Evolutionary conservation across 768 basidiomycete species (phyloP).

Genomic region (Agrocybe pediades): DNA sequence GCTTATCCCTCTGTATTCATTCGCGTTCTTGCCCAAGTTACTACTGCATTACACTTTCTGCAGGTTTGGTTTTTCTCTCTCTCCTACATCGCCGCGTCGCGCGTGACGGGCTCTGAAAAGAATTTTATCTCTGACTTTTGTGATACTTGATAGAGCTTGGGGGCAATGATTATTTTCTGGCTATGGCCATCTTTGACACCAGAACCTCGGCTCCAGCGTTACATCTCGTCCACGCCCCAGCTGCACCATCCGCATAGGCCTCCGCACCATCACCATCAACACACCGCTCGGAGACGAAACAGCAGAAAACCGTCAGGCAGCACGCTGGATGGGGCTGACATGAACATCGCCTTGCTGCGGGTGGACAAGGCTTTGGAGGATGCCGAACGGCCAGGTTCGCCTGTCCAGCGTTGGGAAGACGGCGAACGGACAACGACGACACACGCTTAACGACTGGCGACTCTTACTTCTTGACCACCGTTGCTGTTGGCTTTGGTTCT

Average conservation of each 20-base stretch:
- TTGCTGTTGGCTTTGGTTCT: too few relatives aligned
- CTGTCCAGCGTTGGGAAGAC: neutral
- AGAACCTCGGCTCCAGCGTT: conserved; percentile 20
- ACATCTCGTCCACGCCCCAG: conserved; percentile 13
- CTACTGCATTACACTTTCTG: conserved; percentile 18
- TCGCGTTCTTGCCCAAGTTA: conserved; percentile 14
- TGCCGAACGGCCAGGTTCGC: neutral
- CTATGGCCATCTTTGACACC: conserved; percentile 23
- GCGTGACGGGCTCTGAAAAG: neutral
- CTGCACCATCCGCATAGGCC: conserved; percentile 9
- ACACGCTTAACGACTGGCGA: neutral
- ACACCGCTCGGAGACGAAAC: neutral
- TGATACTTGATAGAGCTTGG: conserved; percentile 19
- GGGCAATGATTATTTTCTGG: conserved; percentile 21
- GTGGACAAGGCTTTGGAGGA: neutral
- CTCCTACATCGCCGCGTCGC: too few relatives aligned
- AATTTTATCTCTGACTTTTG: neutral
- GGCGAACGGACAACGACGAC: neutral
- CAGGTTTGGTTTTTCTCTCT: conserved; percentile 11
- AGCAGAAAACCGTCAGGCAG: neutral
- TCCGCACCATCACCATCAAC: conserved; percentile 7
- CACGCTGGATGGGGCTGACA: neutral
- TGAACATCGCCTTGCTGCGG: neutral
- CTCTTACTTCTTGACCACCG: neutral
- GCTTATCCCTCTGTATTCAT: conserved; percentile 10